A percentile compares a stretch with the other conserved stretches of the same genome.
Evolutionary conservation across 495 filamentous ascomycete species (phyloP).

Genomic region (Daldinia bambusicola): DNA sequence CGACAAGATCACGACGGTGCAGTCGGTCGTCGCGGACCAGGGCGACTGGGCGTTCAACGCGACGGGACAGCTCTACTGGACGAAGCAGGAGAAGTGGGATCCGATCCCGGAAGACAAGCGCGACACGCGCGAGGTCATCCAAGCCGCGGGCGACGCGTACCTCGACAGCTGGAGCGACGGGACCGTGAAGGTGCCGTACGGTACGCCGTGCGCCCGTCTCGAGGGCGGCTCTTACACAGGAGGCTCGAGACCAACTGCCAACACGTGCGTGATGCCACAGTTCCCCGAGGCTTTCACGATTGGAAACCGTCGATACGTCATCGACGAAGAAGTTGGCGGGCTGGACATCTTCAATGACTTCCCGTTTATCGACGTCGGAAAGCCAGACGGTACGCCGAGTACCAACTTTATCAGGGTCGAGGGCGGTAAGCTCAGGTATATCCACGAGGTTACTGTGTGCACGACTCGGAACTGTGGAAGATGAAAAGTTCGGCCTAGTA

Average conservation of each 20-base stretch:
- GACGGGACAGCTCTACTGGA: conserved; percentile 50
- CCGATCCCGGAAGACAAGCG: conserved; percentile 51
- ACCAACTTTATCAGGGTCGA: conserved; percentile 54
- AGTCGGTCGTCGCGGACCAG: conserved; percentile 50
- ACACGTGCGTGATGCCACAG: conserved; percentile 53
- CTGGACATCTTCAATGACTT: conserved; percentile 56
- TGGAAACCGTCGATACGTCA: conserved; percentile 53
- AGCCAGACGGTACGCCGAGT: conserved; percentile 47
- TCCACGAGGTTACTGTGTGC: conserved; percentile 54
- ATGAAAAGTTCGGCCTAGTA: conserved; percentile 1
- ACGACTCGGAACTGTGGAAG: conserved; percentile 34
- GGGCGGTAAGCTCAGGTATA: conserved; percentile 51
- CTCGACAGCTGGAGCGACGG: conserved; percentile 55
- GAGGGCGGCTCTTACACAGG: conserved; percentile 59
- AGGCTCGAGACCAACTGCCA: conserved; percentile 40
- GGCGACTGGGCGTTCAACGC: conserved; percentile 56
- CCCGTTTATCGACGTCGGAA: conserved; percentile 52
- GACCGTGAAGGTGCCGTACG: conserved; percentile 56
- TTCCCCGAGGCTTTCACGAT: conserved; percentile 51
- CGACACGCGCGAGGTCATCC: conserved; percentile 53
- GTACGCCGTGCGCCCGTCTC: conserved; percentile 59
- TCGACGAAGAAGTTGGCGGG: conserved; percentile 58
- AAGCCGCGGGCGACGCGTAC: conserved; percentile 60
- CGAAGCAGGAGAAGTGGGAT: conserved; percentile 54
- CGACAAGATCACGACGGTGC: conserved; percentile 48